Evolutionary conservation across 345 rosid genomes (phyloP).

Genomic region (Dipteronia dyeriana): DNA sequence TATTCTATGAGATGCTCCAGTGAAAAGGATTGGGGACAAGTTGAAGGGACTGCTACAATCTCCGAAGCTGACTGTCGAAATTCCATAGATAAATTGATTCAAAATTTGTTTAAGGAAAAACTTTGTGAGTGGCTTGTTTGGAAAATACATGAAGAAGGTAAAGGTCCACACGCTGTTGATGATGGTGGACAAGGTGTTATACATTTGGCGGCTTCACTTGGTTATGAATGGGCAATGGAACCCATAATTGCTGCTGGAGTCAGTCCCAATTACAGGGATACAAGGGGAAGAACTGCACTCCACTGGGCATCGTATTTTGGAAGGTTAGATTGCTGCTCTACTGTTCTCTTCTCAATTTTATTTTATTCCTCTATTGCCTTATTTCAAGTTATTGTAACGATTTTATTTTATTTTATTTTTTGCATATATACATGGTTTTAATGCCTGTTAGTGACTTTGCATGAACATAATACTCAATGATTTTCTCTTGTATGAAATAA

Average conservation of each 20-base stretch:
- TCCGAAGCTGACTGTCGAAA: conserved; percentile 15
- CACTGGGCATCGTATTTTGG: conserved; percentile 77
- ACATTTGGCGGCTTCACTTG: conserved; percentile 66
- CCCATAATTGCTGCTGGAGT: conserved; percentile 54
- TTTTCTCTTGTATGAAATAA: not conserved
- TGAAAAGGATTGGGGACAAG: conserved; percentile 22
- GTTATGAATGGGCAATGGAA: conserved; percentile 60
- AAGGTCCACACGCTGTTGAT: conserved; percentile 50
- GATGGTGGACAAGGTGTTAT: conserved; percentile 61
- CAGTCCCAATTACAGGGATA: conserved; percentile 60
- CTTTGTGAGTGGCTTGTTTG: conserved; percentile 54
- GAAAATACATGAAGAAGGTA: conserved; percentile 52
- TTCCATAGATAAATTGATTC: conserved; percentile 40
- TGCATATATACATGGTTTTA: not conserved
- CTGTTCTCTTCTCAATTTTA: not conserved
- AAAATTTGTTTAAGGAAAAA: conserved; percentile 46
- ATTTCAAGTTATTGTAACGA: not conserved
- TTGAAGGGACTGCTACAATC: conserved; percentile 12
- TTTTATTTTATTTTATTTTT: not conserved
- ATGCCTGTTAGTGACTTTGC: not conserved
- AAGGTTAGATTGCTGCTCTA: conserved; percentile 39
- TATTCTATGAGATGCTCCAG: conserved; percentile 21
- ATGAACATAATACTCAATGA: not conserved
- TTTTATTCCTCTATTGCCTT: not conserved
- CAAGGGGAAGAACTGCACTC: conserved; percentile 57